Evolutionary conservation across 2,329 filamentous ascomycete species (phyloP), one percentile per base, ranked within the genome.

Genomic region (Juglanconis sp.): DNA sequence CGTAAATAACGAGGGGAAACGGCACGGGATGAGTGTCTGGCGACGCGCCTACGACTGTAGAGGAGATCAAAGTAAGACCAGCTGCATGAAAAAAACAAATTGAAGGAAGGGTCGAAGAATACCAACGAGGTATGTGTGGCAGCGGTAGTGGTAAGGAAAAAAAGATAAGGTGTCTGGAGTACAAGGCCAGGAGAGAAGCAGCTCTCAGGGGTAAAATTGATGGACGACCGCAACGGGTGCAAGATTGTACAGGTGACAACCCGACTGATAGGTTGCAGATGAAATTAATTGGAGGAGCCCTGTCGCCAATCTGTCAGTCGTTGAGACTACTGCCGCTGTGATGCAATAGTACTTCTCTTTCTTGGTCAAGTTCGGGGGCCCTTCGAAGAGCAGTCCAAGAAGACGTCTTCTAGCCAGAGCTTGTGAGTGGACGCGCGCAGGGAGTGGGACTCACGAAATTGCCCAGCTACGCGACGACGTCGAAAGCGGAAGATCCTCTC

Each of bases 271-370:
- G 60, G 60, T 56, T 46, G 60, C 56, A 56, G 55, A 36, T 62
- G 60, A 59, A 59, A 62, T 62, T 59, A 62, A 62, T 53, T 53
- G 56, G 52, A 46, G 40, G 56, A 44, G 52, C 52, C 56, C 60
- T 62, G 56, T 56, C 52, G 46, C 56, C 50, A 57, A 44, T 54
- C 42, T 47, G 50, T 58, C 60, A 52, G 34, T 47, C 57, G 48
- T 24, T 44, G 52, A 38, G 34, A 52, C 49, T 35, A 51, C 48
- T 51, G 32, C 48, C 48, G 32, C 15, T 13, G 32, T 38, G n/a
- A 52, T 38, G 11, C 49, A 4, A 31, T 34, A 17, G 24, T 36
- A 46, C 38, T 24, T 34, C 49, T 30, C 17, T 34, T 38, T 24
- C 24, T 24, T 24, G 24, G 24, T 24, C 24, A 24, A 24, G 2